phyloP scores from a whole-genome alignment of 2,329 filamentous ascomycete genomes.

The Xylaria digitata region DNA sequence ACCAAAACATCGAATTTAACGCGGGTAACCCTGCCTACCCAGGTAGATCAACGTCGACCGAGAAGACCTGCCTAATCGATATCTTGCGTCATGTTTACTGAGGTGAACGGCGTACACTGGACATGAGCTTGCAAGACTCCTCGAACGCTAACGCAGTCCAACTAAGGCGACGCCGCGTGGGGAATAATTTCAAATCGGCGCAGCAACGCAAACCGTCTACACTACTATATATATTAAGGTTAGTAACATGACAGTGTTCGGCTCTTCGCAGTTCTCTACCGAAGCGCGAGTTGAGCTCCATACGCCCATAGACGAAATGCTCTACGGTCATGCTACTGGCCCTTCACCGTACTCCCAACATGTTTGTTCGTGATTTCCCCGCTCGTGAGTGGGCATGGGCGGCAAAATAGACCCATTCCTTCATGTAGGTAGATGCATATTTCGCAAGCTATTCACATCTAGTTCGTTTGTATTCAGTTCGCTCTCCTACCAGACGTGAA shows the following conservation, averaged over 20 bases:
- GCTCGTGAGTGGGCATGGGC: constrained; percentile 6
- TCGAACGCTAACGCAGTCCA: constrained; percentile 30
- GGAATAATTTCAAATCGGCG: constrained; percentile 27
- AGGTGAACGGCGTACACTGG: constrained; percentile 13
- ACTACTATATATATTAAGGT: too few relatives aligned
- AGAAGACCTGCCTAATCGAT: constrained; percentile 30
- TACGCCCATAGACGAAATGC: neutral
- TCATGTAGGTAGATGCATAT: constrained; percentile 25
- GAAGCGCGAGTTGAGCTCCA: neutral
- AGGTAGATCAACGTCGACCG: neutral
- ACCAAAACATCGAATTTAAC: constrained; percentile 22
- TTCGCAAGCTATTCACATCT: constrained; percentile 22
- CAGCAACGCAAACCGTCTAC: neutral
- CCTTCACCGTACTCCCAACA: neutral
- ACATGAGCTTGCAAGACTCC: constrained; percentile 11
- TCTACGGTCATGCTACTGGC: neutral
- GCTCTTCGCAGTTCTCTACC: neutral
- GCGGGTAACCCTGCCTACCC: constrained; percentile 1
- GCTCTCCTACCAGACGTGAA: neutral
- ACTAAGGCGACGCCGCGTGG: constrained; percentile 17
- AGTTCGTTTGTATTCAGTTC: constrained; percentile 9
- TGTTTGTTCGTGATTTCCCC: constrained; percentile 7
- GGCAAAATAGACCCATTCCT: constrained; percentile 18
- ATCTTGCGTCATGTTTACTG: constrained; percentile 16
- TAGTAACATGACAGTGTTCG: neutral